A percentile compares a stretch with the other conserved stretches of the same genome.
These are phyloP conservation scores for Colletotrichum sidae DNA, from an alignment of 2,329 filamentous ascomycete genomes.

Conservation along the genomic window DNA sequence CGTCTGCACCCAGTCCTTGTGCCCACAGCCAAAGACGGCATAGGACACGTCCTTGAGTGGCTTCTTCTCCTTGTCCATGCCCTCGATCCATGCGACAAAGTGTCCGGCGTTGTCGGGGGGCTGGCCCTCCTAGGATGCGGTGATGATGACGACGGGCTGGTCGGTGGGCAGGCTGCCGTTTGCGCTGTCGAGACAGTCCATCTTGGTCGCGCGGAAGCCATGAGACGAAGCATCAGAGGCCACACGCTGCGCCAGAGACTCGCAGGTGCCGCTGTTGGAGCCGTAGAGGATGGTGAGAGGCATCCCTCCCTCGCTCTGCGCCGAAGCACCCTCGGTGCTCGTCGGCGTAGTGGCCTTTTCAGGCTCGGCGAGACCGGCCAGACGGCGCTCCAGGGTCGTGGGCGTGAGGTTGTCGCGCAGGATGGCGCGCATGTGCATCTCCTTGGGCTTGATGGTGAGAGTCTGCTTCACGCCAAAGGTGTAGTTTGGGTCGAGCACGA, in stretches of 20 bases:
- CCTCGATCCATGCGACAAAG: slow-evolving; percentile 74
- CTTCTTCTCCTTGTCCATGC: slow-evolving; percentile 53
- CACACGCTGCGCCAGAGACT: slow-evolving; percentile 71
- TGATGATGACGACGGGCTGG: slow-evolving; percentile 71
- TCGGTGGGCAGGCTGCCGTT: slow-evolving; percentile 66
- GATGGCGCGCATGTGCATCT: slow-evolving; percentile 68
- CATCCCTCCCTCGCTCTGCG: slow-evolving; percentile 40
- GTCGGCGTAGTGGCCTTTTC: slow-evolving; percentile 1
- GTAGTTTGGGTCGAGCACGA: slow-evolving; percentile 69
- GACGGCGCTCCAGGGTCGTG: slow-evolving; percentile 57
- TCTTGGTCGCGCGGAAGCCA: slow-evolving; percentile 64
- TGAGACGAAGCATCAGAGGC: slow-evolving; percentile 65
- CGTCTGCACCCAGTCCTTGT: slow-evolving; percentile 68
- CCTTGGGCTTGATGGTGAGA: slow-evolving; percentile 70
- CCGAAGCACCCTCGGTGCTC: slow-evolving; percentile 21
- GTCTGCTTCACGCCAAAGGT: slow-evolving; percentile 63
- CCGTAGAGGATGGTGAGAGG: slow-evolving; percentile 74
- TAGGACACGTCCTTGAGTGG: slow-evolving; percentile 66
- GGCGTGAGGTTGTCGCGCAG: slow-evolving; percentile 58
- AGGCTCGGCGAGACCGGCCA: slow-evolving; percentile 48
- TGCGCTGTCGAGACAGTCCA: slow-evolving; percentile 68
- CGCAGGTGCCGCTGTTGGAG: slow-evolving; percentile 77
- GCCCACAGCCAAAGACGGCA: slow-evolving; percentile 74
- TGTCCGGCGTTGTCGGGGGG: slow-evolving; percentile 76
- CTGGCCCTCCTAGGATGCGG: slow-evolving; percentile 76